These are phyloP conservation scores for Asparagopsis taxiformis DNA, from an alignment of 31 red algal genomes.

Conservation along the genomic window DNA sequence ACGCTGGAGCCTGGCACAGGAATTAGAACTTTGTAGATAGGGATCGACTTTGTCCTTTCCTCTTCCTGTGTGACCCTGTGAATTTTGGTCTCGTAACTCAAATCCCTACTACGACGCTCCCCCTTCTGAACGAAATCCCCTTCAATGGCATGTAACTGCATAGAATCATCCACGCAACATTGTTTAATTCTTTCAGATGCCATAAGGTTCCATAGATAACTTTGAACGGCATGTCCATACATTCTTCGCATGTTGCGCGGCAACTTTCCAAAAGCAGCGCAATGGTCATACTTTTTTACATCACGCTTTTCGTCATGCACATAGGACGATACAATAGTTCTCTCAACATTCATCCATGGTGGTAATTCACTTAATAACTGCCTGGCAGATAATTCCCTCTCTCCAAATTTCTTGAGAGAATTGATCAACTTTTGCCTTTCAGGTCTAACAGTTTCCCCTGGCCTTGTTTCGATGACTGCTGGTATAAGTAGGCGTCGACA, in stretches of 20 bases:
- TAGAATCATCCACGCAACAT: constrained; percentile 8
- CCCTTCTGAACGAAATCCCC: constrained; percentile 76
- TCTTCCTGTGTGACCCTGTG: constrained; percentile 66
- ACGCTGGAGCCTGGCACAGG: constrained; percentile 80
- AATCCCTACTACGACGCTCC: constrained; percentile 12
- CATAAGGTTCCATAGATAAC: constrained; percentile 93
- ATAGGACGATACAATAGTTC: constrained; percentile 49
- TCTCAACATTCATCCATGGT: constrained; percentile 64
- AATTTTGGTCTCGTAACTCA: constrained; percentile 33
- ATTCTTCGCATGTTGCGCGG: constrained; percentile 76
- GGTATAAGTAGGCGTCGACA: constrained; percentile 69
- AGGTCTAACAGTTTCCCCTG: constrained; percentile 20
- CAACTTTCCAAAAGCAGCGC: constrained; percentile 65
- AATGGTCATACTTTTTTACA: constrained; percentile 33
- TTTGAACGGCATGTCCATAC: constrained; percentile 97
- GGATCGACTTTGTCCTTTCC: constrained; percentile 36
- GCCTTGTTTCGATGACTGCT: no score
- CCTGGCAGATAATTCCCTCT: constrained; percentile 22
- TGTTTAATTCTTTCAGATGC: constrained; percentile 67
- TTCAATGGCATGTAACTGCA: constrained; percentile 35
- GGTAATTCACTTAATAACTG: constrained; percentile 34
- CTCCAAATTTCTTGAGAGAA: constrained; percentile 32
- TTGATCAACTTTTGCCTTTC: constrained; percentile 26
- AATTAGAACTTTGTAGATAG: constrained; percentile 62
- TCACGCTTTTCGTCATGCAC: constrained; percentile 32